phyloP scores from a whole-genome alignment of 108 stramenopile species.

The Cyclotella atomus region DNA sequence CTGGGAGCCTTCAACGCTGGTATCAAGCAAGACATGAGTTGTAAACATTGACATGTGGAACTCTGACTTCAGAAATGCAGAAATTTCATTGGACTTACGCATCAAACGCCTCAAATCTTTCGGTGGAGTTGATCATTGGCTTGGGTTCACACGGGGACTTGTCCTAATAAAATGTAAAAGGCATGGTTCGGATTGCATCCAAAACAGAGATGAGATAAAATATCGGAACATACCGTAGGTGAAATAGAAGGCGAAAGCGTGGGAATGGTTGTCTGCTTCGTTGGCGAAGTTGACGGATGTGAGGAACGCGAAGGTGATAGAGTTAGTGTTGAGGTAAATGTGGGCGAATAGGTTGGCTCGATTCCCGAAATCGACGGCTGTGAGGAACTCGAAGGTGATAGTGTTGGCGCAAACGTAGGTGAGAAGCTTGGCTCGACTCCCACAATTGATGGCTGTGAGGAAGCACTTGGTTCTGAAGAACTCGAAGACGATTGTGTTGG shows the following conservation, averaged over 20 bases:
- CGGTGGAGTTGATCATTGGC: slow-evolving; percentile 8
- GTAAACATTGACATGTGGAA: background rate
- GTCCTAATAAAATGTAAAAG: too few relatives aligned
- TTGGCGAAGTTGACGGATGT: too few relatives aligned
- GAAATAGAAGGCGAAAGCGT: background rate
- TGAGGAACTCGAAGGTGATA: background rate
- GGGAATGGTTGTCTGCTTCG: background rate
- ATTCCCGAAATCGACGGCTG: too few relatives aligned
- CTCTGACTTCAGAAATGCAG: too few relatives aligned
- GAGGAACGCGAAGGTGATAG: background rate
- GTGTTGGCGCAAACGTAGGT: background rate
- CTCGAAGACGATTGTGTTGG: background rate
- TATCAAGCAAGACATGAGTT: background rate
- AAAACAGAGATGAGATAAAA: background rate
- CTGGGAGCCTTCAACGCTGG: background rate
- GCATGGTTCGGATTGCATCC: background rate
- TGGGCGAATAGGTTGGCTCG: background rate
- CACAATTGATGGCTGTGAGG: too few relatives aligned
- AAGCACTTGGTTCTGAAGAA: too few relatives aligned
- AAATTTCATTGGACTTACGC: background rate
- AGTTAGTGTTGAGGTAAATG: background rate
- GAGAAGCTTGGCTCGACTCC: too few relatives aligned
- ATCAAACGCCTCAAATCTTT: slow-evolving; percentile 10
- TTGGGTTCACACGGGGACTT: background rate
- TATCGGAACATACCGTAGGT: background rate